phyloP scores from a whole-genome alignment of 805 yeast genomes.

The Metschnikowia henanensis region DNA sequence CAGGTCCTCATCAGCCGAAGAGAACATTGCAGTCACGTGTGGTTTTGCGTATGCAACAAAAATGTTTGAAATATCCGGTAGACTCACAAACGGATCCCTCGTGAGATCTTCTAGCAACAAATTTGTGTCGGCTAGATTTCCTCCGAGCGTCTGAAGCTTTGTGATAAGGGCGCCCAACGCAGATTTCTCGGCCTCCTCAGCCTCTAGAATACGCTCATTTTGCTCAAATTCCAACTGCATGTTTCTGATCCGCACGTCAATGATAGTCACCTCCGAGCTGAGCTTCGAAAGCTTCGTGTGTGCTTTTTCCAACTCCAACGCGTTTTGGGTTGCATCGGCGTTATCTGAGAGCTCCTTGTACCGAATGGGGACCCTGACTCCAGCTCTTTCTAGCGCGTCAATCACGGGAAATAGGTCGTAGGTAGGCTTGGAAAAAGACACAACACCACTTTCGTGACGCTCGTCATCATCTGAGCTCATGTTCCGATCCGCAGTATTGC shows the following conservation, averaged over 20 bases:
- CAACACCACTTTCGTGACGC: conserved; percentile 22
- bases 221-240: conserved; percentile 7
- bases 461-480: conserved; percentile 3
- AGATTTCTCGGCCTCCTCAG: conserved; percentile 1
- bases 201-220: conserved; percentile 1
- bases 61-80: conserved; percentile 4
- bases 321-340: conserved; percentile 1
- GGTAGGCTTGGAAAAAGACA: conserved; percentile 12
- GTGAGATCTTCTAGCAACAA: conserved; percentile 7
- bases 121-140: background rate
- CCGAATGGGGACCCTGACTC: conserved; percentile 34
- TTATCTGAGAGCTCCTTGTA: conserved; percentile 37
- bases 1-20: conserved; percentile 3
- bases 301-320: conserved; percentile 14
- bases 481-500: conserved; percentile 10
- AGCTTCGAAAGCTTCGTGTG: conserved; percentile 17
- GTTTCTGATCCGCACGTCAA: conserved; percentile 9
- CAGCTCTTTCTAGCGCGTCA: conserved; percentile 33
- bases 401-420: conserved; percentile 36
- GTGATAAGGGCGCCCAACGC: background rate
- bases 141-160: background rate
- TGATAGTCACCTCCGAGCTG: conserved; percentile 17
- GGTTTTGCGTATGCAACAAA: conserved; percentile 8
- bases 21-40: conserved; percentile 5
- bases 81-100: conserved; percentile 1